Percentiles rank a stretch among this genome's conserved stretches.
Evolutionary conservation across 2,329 filamentous ascomycete species (phyloP).

Genomic region (Alternaria gaisen): DNA sequence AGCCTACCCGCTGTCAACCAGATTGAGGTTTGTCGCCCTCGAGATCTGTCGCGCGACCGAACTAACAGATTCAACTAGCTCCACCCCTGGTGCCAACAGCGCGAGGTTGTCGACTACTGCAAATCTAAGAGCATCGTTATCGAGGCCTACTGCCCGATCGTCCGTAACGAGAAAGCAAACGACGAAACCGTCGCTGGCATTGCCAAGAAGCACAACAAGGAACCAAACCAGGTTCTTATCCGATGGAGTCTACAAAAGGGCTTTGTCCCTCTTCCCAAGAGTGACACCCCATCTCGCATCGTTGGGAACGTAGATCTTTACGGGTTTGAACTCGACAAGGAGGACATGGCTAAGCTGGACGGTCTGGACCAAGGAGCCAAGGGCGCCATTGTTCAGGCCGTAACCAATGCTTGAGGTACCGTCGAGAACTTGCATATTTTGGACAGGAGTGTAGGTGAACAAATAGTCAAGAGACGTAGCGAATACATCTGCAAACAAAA

Average conservation of each 20-base stretch:
- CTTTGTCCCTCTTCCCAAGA: conserved; percentile 52
- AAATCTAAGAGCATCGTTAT: conserved; percentile 67
- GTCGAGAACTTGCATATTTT: not conserved
- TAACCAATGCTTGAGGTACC: conserved; percentile 10
- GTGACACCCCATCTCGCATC: conserved; percentile 49
- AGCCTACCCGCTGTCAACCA: conserved; percentile 79
- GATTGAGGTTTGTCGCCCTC: conserved; percentile 66
- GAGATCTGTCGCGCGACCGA: not conserved
- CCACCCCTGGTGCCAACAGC: conserved; percentile 76
- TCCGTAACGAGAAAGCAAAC: conserved; percentile 75
- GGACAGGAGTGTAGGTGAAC: not conserved
- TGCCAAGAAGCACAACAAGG: conserved; percentile 76
- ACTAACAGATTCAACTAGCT: conserved; percentile 58
- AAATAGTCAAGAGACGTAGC: not conserved
- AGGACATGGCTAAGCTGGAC: conserved; percentile 48
- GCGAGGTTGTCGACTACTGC: conserved; percentile 66
- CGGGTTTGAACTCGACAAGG: conserved; percentile 45
- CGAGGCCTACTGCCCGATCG: conserved; percentile 72
- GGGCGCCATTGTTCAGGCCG: conserved; percentile 48
- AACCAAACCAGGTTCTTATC: conserved; percentile 78
- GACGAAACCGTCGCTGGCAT: conserved; percentile 72
- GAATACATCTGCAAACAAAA: not conserved
- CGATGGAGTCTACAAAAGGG: conserved; percentile 84
- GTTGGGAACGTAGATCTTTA: conserved; percentile 49
- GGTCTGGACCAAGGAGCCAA: conserved; percentile 44